These are phyloP conservation scores for Phytophthora pinifolia DNA, from an alignment of 352 stramenopile species.

Conservation along the genomic window DNA sequence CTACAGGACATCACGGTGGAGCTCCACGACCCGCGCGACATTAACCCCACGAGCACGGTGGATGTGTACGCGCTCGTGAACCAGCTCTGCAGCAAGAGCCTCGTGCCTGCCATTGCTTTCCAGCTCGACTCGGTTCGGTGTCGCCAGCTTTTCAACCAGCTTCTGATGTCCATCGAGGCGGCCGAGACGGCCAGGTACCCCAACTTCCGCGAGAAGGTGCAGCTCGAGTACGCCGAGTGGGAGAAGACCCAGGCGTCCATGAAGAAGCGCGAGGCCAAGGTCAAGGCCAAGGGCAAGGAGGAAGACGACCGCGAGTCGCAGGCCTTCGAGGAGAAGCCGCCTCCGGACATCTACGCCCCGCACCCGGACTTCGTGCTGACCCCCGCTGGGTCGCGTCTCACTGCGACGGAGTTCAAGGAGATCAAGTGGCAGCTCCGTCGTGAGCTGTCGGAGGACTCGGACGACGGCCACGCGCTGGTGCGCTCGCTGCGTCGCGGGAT, in stretches of 20 bases:
- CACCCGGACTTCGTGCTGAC: constrained; percentile 98
- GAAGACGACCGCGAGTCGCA: constrained; percentile 80
- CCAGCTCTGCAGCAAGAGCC: constrained; percentile 54
- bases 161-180: constrained; percentile 71
- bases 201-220: constrained; percentile 92
- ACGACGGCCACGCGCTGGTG: constrained; percentile 80
- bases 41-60: constrained; percentile 55
- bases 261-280: constrained; percentile 94
- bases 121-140: constrained; percentile 88
- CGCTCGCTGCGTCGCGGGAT: constrained; percentile 95
- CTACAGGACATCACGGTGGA: constrained; percentile 65
- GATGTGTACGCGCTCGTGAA: constrained; percentile 75
- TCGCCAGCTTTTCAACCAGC: constrained; percentile 83
- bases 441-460: constrained; percentile 78
- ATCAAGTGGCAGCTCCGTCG: constrained; percentile 88
- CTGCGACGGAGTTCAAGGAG: constrained; percentile 90
- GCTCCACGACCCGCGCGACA: constrained; percentile 48
- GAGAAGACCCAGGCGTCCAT: constrained; percentile 87
- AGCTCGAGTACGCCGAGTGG: constrained; percentile 90
- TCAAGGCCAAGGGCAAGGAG: constrained; percentile 92
- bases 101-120: constrained; percentile 87
- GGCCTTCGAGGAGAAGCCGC: constrained; percentile 79
- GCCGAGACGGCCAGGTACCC: constrained; percentile 76
- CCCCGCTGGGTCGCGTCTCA: constrained; percentile 92
- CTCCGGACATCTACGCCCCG: constrained; percentile 94